Evolutionary conservation across 192 early-diverging fungal genomes (phyloP).

Genomic region (Rhizoclosmatium globosum): DNA sequence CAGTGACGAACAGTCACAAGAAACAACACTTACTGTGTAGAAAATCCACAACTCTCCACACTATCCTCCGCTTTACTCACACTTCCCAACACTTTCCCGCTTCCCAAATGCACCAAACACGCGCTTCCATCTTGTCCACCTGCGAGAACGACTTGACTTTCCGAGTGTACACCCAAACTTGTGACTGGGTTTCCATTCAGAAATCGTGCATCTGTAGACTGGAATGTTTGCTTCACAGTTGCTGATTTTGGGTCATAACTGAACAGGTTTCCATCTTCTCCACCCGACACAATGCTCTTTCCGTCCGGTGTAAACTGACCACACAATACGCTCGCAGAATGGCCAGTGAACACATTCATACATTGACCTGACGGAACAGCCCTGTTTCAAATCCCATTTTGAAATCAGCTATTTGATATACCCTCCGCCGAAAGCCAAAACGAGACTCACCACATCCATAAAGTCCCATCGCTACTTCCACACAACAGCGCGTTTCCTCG

Average conservation of each 20-base stretch:
- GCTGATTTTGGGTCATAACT: constrained; percentile 85
- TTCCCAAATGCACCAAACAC: constrained; percentile 73
- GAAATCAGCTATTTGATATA: no score
- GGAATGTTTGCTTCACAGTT: constrained; percentile 65
- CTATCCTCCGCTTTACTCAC: constrained; percentile 87
- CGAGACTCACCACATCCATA: constrained; percentile 96
- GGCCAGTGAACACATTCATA: constrained; percentile 97
- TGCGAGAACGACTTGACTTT: constrained; percentile 80
- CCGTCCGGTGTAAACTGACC: constrained; percentile 93
- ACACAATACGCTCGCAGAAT: constrained; percentile 82
- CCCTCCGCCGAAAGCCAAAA: constrained; percentile 53
- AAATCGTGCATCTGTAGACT: constrained; percentile 82
- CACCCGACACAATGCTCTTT: constrained; percentile 21
- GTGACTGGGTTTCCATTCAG: constrained; percentile 80
- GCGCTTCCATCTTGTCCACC: constrained; percentile 84
- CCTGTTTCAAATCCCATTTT: constrained; percentile 84
- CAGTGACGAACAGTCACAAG: not conserved
- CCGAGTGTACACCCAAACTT: constrained; percentile 75
- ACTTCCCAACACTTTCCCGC: constrained; percentile 62
- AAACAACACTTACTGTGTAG: constrained; percentile 42
- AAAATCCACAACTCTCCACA: constrained; percentile 89
- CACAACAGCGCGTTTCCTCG: constrained; percentile 89
- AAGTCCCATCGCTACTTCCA: constrained; percentile 85
- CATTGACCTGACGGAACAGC: constrained; percentile 83
- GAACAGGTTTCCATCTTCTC: constrained; percentile 17